Percentiles rank a stretch among this genome's conserved stretches.
These are phyloP conservation scores for Rhododendron williamsianum DNA, from an alignment of 148 eudicot genomes.

Conservation along the genomic window DNA sequence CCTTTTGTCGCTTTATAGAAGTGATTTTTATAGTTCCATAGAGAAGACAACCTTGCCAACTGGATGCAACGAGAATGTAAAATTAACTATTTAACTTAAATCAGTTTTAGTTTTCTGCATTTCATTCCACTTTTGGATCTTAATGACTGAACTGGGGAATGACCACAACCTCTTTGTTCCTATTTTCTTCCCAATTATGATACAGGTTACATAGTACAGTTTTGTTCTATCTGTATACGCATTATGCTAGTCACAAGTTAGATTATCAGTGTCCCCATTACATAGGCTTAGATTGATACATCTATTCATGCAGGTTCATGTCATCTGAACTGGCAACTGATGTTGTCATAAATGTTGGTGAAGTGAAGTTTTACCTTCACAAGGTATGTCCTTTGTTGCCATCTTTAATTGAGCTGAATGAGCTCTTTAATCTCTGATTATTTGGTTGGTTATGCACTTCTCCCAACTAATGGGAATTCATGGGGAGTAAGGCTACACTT, in stretches of 20 bases:
- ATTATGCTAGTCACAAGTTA: background rate
- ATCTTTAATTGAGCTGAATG: background rate
- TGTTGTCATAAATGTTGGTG: constrained; percentile 49
- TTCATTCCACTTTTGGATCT: background rate
- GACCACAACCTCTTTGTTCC: background rate
- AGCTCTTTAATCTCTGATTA: background rate
- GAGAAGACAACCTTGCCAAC: background rate
- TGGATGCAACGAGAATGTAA: background rate
- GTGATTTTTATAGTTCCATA: background rate
- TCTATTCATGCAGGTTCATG: constrained; percentile 46
- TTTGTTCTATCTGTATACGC: background rate
- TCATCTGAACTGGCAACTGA: constrained; percentile 68
- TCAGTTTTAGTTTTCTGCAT: background rate
- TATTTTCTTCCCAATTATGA: background rate
- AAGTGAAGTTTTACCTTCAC: constrained; percentile 59
- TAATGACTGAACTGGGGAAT: background rate
- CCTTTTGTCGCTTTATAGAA: background rate
- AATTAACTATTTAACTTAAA: background rate
- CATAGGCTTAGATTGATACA: background rate
- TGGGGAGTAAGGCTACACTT: background rate
- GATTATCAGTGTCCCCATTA: background rate
- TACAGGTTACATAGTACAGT: background rate
- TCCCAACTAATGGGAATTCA: background rate
- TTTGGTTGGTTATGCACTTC: background rate
- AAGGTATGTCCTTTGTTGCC: constrained; percentile 37